Conservation (phyloP, 1,284 basidiomycete species). For the Heliocybe sulcata region DNA sequence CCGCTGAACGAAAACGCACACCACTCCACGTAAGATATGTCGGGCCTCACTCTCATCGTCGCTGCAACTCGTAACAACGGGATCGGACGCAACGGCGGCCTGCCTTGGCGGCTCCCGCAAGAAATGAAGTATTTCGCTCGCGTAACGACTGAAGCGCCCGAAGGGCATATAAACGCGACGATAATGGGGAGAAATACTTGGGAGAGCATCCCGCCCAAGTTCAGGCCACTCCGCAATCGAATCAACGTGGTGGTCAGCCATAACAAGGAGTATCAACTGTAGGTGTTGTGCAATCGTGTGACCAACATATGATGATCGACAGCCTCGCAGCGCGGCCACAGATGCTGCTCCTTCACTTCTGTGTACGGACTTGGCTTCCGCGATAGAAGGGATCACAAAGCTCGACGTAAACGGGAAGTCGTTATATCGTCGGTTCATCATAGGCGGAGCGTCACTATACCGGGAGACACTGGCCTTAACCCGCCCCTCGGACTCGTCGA, state of each 20-base stretch:
- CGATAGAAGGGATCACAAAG: constrained; percentile 7
- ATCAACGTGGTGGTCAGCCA: constrained; percentile 81
- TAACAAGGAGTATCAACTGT: constrained; percentile 60
- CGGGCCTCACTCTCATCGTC: constrained; percentile 83
- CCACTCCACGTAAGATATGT: constrained; percentile 25
- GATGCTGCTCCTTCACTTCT: constrained; percentile 11
- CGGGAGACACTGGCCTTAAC: constrained; percentile 49
- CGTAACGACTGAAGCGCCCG: constrained; percentile 60
- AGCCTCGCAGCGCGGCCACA: constrained; percentile 8
- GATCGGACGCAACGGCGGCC: constrained; percentile 70
- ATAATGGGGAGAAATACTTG: constrained; percentile 98
- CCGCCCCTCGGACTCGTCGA: constrained; percentile 21
- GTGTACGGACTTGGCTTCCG: constrained; percentile 7
- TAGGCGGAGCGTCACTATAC: constrained; percentile 89
- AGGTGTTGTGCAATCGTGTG: constrained; percentile 23
- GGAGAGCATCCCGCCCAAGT: constrained; percentile 92
- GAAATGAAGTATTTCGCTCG: constrained; percentile 94
- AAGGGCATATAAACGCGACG: constrained; percentile 65
- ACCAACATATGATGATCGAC: neutral
- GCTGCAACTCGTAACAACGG: constrained; percentile 86
- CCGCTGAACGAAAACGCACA: too few species aligned
- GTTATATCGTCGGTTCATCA: constrained; percentile 66
- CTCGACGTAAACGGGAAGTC: constrained; percentile 2
- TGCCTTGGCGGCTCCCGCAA: constrained; percentile 87
- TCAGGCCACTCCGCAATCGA: constrained; percentile 76